Evolutionary conservation across 2,329 filamentous ascomycete genomes (phyloP).

Genomic region (Monosporascus sp.): DNA sequence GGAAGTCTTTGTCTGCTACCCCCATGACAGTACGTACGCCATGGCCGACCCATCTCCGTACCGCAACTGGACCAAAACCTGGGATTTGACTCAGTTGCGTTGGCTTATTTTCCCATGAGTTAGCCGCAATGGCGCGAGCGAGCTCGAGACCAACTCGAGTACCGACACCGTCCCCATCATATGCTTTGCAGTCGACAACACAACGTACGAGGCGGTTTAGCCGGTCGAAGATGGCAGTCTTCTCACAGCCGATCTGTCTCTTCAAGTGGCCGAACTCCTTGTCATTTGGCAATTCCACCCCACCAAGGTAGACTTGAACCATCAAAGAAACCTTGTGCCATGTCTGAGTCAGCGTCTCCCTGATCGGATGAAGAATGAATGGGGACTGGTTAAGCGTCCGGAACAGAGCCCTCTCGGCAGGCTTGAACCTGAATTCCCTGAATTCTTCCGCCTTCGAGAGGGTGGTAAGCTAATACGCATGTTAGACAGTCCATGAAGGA

Average conservation of each 20-base stretch:
- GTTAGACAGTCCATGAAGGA: conserved; percentile 3
- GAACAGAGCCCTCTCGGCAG: conserved; percentile 62
- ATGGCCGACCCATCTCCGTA: conserved; percentile 66
- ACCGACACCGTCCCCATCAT: conserved; percentile 58
- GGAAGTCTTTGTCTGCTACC: conserved; percentile 61
- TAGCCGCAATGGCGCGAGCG: conserved; percentile 68
- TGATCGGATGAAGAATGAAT: conserved; percentile 66
- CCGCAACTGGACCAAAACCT: conserved; percentile 68
- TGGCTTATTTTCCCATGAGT: conserved; percentile 75
- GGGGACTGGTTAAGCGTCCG: conserved; percentile 66
- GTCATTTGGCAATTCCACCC: conserved; percentile 54
- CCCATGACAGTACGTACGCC: conserved; percentile 66
- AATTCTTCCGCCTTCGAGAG: conserved; percentile 69
- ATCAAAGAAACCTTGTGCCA: conserved; percentile 74
- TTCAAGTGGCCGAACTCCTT: conserved; percentile 51
- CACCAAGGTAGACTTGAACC: conserved; percentile 69
- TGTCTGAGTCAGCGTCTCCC: conserved; percentile 57
- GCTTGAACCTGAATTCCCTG: conserved; percentile 63
- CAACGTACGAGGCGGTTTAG: conserved; percentile 67
- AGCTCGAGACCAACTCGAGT: conserved; percentile 69
- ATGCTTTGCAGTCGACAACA: conserved; percentile 65
- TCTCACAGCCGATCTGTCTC: conserved; percentile 55
- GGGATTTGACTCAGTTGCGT: conserved; percentile 80
- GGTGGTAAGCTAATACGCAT: conserved; percentile 50
- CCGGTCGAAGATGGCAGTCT: conserved; percentile 59